Conservation (phyloP, 306 rosid species). For the Quercus engelmannii region DNA sequence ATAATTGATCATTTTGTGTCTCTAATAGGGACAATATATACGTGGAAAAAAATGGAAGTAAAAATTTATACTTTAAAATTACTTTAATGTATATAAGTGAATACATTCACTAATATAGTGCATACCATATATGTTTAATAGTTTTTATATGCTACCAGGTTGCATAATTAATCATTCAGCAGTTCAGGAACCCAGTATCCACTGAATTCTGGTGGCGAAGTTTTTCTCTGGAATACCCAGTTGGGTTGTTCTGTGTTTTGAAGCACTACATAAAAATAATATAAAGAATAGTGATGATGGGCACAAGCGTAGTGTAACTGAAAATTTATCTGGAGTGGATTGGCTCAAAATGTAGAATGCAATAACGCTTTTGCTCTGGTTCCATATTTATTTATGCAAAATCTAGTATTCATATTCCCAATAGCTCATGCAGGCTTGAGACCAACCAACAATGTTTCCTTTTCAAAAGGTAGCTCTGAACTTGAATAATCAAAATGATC, state of each 20-base stretch:
- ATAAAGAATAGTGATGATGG: not conserved
- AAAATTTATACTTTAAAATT: not conserved
- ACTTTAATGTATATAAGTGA: not conserved
- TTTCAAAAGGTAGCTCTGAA: slow-evolving; percentile 3
- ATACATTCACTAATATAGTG: not conserved
- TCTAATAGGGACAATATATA: not conserved
- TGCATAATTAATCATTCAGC: not conserved
- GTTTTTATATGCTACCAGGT: not conserved
- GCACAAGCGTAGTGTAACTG: not conserved
- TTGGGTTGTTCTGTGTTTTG: not conserved
- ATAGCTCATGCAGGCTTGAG: not conserved
- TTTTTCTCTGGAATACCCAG: slow-evolving; percentile 7
- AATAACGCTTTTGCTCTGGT: not conserved
- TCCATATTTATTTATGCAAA: not conserved
- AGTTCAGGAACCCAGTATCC: not conserved
- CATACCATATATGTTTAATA: not conserved
- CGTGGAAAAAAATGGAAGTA: not conserved
- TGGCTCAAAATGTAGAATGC: not conserved
- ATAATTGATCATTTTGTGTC: not conserved
- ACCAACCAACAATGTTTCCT: slow-evolving; percentile 3
- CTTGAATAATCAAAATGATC: slow-evolving; percentile 20
- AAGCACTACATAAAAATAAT: not conserved
- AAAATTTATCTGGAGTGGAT: not conserved
- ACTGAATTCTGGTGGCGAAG: not conserved
- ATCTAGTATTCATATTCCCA: not conserved